These are phyloP conservation scores for Colletotrichum sp. DNA, from an alignment of 2,329 filamentous ascomycete species.

Conservation along the genomic window DNA sequence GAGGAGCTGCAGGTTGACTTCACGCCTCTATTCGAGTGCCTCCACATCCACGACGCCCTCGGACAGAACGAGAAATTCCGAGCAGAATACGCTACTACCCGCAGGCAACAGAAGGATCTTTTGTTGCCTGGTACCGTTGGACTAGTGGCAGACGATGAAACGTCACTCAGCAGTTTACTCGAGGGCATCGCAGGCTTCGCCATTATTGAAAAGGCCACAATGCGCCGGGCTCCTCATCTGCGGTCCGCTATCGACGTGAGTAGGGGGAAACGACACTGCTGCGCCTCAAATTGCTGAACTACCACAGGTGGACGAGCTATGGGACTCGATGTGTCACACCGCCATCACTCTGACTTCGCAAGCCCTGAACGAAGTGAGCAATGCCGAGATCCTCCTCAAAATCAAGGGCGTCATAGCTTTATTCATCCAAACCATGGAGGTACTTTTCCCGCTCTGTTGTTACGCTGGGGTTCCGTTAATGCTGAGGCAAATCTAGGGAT, in stretches of 20 bases:
- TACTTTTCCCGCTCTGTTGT: conserved; percentile 39
- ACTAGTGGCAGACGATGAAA: conserved; percentile 81
- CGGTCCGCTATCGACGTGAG: conserved; percentile 81
- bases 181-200: conserved; percentile 96
- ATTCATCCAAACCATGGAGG: conserved; percentile 98
- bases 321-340: conserved; percentile 96
- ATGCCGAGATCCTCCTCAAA: conserved; percentile 89
- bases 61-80: conserved; percentile 92
- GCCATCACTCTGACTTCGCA: conserved; percentile 83
- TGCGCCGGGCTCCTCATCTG: conserved; percentile 84
- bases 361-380: conserved; percentile 78
- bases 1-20: conserved; percentile 96
- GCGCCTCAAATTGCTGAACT: background rate
- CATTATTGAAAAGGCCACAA: conserved; percentile 93
- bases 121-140: conserved; percentile 79
- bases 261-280: conserved; percentile 7
- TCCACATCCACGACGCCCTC: conserved; percentile 95
- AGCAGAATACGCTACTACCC: conserved; percentile 88
- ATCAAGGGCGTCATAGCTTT: conserved; percentile 92
- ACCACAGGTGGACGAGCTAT: conserved; percentile 89
- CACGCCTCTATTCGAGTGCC: conserved; percentile 88
- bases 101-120: conserved; percentile 89
- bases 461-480: background rate
- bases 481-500: conserved; percentile 61
- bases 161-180: conserved; percentile 85